Evolutionary conservation across 2,329 filamentous ascomycete genomes (phyloP).

Genomic region (Albophoma yamanashiensis): DNA sequence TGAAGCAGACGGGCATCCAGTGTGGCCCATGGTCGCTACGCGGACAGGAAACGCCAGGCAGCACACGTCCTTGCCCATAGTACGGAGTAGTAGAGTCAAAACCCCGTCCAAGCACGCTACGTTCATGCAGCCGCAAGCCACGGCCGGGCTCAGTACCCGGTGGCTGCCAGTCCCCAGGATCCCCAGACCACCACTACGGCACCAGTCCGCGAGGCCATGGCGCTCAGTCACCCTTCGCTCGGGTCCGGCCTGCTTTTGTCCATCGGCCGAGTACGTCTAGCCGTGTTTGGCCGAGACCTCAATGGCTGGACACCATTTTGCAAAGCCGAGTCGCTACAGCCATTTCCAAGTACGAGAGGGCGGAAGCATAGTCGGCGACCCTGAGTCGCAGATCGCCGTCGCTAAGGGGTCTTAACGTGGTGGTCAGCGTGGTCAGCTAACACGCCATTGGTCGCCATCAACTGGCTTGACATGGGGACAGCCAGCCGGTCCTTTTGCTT

Average conservation of each 20-base stretch:
- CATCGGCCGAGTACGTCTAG: neutral
- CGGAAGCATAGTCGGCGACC: neutral
- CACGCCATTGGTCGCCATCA: neutral
- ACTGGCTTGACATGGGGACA: neutral
- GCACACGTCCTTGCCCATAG: too few relatives aligned
- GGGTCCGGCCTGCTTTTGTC: neutral
- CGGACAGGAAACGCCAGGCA: neutral
- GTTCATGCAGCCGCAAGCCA: neutral
- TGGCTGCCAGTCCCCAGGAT: neutral
- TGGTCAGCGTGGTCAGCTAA: neutral
- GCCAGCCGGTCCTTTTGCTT: neutral
- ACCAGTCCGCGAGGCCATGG: neutral
- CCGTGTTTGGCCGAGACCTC: neutral
- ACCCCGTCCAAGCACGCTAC: neutral
- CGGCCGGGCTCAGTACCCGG: neutral
- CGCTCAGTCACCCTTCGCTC: neutral
- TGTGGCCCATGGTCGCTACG: neutral
- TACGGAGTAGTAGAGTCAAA: too few relatives aligned
- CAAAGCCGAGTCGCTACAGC: neutral
- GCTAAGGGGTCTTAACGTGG: neutral
- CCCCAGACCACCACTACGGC: neutral
- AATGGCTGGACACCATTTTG: neutral
- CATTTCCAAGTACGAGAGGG: neutral
- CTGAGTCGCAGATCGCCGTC: neutral
- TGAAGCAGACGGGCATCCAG: neutral